A percentile compares a stretch with the other conserved stretches of the same genome.
These are phyloP conservation scores for Geotrichum australiense DNA, from an alignment of 1,139 yeast genomes.

Conservation along the genomic window DNA sequence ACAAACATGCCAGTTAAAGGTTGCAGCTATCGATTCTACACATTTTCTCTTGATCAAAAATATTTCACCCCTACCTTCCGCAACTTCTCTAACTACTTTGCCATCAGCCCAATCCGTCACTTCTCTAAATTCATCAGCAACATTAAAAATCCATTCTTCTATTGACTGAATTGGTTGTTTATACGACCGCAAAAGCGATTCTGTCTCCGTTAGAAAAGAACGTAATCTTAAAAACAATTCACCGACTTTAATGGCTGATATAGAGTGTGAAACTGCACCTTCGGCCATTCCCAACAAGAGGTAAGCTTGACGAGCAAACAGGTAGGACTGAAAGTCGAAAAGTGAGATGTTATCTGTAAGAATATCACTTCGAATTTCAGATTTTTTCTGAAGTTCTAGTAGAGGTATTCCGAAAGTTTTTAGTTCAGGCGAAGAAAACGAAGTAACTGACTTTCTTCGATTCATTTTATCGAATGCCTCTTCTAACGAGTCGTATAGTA, in stretches of 20 bases:
- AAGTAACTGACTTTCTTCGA: slow-evolving; percentile 24
- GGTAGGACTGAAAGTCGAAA: slow-evolving; percentile 39
- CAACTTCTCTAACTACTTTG: slow-evolving; percentile 30
- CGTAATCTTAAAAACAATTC: slow-evolving; percentile 33
- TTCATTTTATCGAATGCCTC: slow-evolving; percentile 27
- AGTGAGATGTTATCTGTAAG: slow-evolving; percentile 35
- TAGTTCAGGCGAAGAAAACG: slow-evolving; percentile 30
- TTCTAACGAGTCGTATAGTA: slow-evolving; percentile 40
- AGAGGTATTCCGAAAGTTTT: slow-evolving; percentile 20
- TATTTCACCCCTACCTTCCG: slow-evolving; percentile 37
- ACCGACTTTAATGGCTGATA: slow-evolving; percentile 32
- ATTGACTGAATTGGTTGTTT: slow-evolving; percentile 25
- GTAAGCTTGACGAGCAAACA: slow-evolving; percentile 39
- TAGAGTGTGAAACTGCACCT: slow-evolving; percentile 35
- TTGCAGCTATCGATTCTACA: slow-evolving; percentile 32
- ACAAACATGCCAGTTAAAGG: slow-evolving; percentile 35
- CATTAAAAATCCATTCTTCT: slow-evolving; percentile 34
- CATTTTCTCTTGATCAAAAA: slow-evolving; percentile 33
- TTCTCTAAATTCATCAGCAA: slow-evolving; percentile 31
- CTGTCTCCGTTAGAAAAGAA: slow-evolving; percentile 40
- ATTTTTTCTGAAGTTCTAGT: slow-evolving; percentile 20
- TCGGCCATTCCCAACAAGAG: slow-evolving; percentile 31
- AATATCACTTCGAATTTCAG: slow-evolving; percentile 31
- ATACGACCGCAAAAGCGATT: slow-evolving; percentile 27
- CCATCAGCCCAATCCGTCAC: slow-evolving; percentile 24